Conservation (phyloP, 495 filamentous ascomycete genomes). For the Xylaria curta region DNA sequence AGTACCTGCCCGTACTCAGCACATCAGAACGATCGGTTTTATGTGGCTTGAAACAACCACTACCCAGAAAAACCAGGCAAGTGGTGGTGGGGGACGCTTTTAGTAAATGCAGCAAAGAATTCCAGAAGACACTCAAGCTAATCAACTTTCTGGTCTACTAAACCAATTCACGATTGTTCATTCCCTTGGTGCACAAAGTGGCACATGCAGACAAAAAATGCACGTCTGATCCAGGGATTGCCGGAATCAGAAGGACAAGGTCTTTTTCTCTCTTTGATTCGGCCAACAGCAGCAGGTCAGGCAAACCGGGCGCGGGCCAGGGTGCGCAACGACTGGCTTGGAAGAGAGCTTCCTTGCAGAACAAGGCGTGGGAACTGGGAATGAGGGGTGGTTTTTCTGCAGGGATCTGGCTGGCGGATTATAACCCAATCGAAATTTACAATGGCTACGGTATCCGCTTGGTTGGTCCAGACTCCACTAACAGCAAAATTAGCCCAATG, state of each 20-base stretch:
- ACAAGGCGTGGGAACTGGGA: conserved; percentile 17
- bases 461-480: conserved; percentile 11
- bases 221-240: conserved; percentile 7
- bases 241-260: not conserved
- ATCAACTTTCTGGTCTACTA: not conserved
- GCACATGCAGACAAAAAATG: conserved; percentile 16
- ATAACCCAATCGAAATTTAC: conserved; percentile 7
- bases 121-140: conserved; percentile 6
- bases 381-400: conserved; percentile 10
- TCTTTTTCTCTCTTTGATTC: not conserved
- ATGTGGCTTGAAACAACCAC: not conserved
- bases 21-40: not conserved
- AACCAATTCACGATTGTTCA: not conserved
- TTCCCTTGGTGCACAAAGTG: conserved; percentile 11
- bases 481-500: conserved; percentile 19
- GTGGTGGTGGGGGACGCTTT: not conserved
- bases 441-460: conserved; percentile 9
- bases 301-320: conserved; percentile 3
- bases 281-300: conserved; percentile 7
- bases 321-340: conserved; percentile 9
- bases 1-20: not conserved
- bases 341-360: conserved; percentile 15
- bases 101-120: conserved; percentile 2
- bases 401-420: conserved; percentile 13
- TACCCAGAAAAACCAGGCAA: not conserved